Evolutionary conservation across 148 eudicot genomes (phyloP).

Genomic region (Rhododendron griersonianum): DNA sequence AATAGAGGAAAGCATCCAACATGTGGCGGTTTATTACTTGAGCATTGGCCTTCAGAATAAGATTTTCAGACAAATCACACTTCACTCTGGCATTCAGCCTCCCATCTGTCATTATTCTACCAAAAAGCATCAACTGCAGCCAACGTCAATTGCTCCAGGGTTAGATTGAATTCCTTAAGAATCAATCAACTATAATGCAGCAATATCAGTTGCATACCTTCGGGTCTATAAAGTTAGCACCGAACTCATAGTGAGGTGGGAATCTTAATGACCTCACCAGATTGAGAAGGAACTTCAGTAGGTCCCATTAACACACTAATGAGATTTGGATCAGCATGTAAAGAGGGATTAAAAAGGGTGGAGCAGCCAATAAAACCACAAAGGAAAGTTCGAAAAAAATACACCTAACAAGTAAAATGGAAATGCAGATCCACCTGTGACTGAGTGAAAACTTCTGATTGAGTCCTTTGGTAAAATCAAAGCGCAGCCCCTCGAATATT

Average conservation of each 20-base stretch:
- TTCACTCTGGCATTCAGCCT: slow-evolving; percentile 75
- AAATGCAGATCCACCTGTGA: slow-evolving; percentile 15
- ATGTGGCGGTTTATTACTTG: slow-evolving; percentile 34
- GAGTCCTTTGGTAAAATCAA: slow-evolving; percentile 78
- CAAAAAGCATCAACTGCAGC: slow-evolving; percentile 78
- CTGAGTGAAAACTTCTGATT: slow-evolving; percentile 70
- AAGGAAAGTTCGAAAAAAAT: neutral
- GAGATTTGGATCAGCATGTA: slow-evolving; percentile 6
- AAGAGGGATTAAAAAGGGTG: neutral
- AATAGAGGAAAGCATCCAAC: neutral
- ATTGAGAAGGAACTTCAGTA: slow-evolving; percentile 72
- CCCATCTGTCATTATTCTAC: slow-evolving; percentile 76
- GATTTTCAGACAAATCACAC: slow-evolving; percentile 77
- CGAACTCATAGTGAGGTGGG: slow-evolving; percentile 85
- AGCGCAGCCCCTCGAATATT: slow-evolving; percentile 77
- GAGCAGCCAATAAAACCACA: neutral
- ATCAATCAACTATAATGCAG: neutral
- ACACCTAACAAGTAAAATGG: neutral
- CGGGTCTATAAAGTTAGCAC: slow-evolving; percentile 83
- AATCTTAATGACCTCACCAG: slow-evolving; percentile 65
- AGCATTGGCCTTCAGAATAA: slow-evolving; percentile 64
- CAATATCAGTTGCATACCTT: slow-evolving; percentile 32
- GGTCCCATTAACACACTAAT: slow-evolving; percentile 81
- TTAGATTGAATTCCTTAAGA: neutral
- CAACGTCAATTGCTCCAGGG: neutral